Evolutionary conservation across 2,329 filamentous ascomycete genomes (phyloP).

Genomic region (Epichloe glyceriae): DNA sequence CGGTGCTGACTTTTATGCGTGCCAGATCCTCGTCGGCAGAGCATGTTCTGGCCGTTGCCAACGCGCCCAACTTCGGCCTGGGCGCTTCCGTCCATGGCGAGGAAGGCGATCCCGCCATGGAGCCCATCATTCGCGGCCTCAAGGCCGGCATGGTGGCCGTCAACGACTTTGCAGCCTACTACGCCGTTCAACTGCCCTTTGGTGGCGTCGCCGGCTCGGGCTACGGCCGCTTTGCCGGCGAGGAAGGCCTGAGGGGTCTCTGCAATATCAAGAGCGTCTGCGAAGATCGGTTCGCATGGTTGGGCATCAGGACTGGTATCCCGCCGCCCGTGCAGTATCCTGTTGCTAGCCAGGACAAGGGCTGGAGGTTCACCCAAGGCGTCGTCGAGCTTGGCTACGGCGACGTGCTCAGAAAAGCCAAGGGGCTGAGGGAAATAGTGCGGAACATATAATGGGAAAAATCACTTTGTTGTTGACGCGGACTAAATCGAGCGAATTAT

Average conservation of each 20-base stretch:
- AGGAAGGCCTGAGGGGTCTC: conserved; percentile 71
- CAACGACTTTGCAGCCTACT: conserved; percentile 91
- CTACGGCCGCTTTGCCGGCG: conserved; percentile 85
- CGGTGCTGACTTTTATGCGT: conserved; percentile 76
- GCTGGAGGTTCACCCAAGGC: conserved; percentile 52
- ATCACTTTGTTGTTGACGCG: background rate
- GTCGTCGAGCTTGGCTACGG: conserved; percentile 51
- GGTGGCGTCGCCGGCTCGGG: conserved; percentile 81
- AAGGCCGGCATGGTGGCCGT: conserved; percentile 83
- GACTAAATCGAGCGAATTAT: too few relatives aligned
- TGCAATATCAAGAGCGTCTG: conserved; percentile 86
- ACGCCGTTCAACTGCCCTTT: conserved; percentile 89
- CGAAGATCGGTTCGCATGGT: conserved; percentile 52
- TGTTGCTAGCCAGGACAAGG: conserved; percentile 47
- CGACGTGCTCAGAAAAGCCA: conserved; percentile 21
- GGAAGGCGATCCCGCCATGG: conserved; percentile 45
- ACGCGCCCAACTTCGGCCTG: conserved; percentile 73
- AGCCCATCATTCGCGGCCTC: conserved; percentile 52
- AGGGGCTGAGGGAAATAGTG: conserved; percentile 28
- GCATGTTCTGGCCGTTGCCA: conserved; percentile 65
- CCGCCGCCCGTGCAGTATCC: conserved; percentile 74
- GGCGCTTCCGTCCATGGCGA: conserved; percentile 80
- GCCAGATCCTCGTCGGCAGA: conserved; percentile 44
- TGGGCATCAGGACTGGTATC: conserved; percentile 61
- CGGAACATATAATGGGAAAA: conserved; percentile 24